These are phyloP conservation scores for Phytophthora colocasiae DNA, from an alignment of 352 stramenopile species.

Conservation along the genomic window DNA sequence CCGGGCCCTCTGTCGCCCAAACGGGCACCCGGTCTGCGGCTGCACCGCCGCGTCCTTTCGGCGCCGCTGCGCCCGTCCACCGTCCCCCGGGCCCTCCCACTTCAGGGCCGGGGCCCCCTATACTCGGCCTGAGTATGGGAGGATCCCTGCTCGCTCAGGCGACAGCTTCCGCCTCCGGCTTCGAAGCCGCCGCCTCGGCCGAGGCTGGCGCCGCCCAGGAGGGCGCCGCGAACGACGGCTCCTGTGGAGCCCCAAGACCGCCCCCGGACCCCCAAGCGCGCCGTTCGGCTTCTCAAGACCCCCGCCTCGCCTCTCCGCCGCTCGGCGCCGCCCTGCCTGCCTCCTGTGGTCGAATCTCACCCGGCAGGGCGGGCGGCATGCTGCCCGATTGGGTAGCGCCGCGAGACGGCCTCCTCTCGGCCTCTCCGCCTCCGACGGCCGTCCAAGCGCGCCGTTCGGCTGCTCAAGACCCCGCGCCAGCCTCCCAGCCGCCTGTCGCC, in stretches of 20 bases:
- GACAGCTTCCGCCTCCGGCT: not conserved
- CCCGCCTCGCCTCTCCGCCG: too few relatives aligned
- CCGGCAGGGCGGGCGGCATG: constrained; percentile 8
- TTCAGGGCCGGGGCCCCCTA: not conserved
- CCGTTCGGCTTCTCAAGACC: not conserved
- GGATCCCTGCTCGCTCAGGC: not conserved
- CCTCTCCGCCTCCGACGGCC: too few relatives aligned
- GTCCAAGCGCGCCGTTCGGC: too few relatives aligned
- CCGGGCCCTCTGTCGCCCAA: not conserved
- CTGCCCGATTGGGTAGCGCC: not conserved
- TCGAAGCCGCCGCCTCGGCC: not conserved
- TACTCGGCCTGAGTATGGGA: not conserved
- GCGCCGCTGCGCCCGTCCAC: too few relatives aligned
- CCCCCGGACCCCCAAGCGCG: not conserved
- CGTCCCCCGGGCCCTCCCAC: not conserved
- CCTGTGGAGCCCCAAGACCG: too few relatives aligned
- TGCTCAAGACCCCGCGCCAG: not conserved
- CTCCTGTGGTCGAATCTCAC: not conserved
- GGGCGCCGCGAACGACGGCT: not conserved
- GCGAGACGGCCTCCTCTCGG: too few relatives aligned
- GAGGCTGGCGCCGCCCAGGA: not conserved
- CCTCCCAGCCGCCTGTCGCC: not conserved
- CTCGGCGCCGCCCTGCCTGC: too few relatives aligned
- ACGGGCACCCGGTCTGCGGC: not conserved
- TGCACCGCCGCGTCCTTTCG: not conserved